Evolutionary conservation across 768 basidiomycete genomes (phyloP).

Genomic region (Russula griseocarnosa): DNA sequence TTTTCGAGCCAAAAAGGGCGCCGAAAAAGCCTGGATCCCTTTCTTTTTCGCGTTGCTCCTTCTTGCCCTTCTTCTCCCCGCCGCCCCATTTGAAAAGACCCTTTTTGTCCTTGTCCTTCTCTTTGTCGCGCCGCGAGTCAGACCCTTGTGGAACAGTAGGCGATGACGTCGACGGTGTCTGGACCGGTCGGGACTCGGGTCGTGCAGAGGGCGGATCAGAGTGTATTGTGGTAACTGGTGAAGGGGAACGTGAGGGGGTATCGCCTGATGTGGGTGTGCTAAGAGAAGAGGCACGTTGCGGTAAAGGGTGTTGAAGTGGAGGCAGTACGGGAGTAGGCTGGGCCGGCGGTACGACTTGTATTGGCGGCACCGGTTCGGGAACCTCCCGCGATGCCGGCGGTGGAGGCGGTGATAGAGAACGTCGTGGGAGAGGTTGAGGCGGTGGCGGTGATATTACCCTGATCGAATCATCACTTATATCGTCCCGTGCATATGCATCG

Average conservation of each 20-base stretch:
- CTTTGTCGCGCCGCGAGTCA: slow-evolving; percentile 74
- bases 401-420: slow-evolving; percentile 22
- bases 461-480: slow-evolving; percentile 38
- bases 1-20: slow-evolving; percentile 80
- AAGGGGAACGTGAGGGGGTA: slow-evolving; percentile 51
- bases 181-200: slow-evolving; percentile 25
- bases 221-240: slow-evolving; percentile 38
- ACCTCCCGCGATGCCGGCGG: slow-evolving; percentile 1
- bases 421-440: slow-evolving; percentile 17
- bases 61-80: slow-evolving; percentile 47
- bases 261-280: slow-evolving; percentile 41
- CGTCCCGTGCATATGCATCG: slow-evolving; percentile 72
- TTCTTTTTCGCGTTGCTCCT: slow-evolving; percentile 54
- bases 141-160: slow-evolving; percentile 48
- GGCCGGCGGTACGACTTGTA: slow-evolving; percentile 5
- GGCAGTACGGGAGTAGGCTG: slow-evolving; percentile 14
- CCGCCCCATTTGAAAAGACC: slow-evolving; percentile 46
- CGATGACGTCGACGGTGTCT: slow-evolving; percentile 14
- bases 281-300: slow-evolving; percentile 34
- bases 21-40: slow-evolving; percentile 88
- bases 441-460: slow-evolving; percentile 10
- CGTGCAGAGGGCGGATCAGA: slow-evolving; percentile 1
- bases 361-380: slow-evolving; percentile 3
- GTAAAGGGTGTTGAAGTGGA: slow-evolving; percentile 23
- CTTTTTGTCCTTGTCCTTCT: slow-evolving; percentile 60